These are phyloP conservation scores for Colletotrichum sp. DNA, from an alignment of 2,329 filamentous ascomycete genomes.

Conservation along the genomic window DNA sequence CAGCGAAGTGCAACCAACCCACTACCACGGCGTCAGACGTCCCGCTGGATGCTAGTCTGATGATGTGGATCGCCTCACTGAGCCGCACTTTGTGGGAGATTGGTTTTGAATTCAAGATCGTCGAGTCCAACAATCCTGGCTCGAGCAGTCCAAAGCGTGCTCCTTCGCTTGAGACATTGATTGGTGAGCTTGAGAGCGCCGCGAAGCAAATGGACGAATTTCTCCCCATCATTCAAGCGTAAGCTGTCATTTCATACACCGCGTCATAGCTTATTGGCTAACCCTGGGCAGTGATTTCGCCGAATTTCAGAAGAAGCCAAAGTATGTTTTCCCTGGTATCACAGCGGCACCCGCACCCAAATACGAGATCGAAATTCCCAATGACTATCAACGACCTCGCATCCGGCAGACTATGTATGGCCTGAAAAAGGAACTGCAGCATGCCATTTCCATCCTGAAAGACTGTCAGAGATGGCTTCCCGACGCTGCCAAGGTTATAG, in stretches of 20 bases:
- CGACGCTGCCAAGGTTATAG: not conserved
- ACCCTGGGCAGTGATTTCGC: slow-evolving; percentile 19
- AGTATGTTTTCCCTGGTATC: not conserved
- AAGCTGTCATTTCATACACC: not conserved
- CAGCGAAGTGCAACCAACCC: slow-evolving; percentile 16
- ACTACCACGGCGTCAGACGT: not conserved
- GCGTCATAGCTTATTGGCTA: too few species aligned
- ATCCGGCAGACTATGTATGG: slow-evolving; percentile 26
- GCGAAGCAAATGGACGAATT: slow-evolving; percentile 23
- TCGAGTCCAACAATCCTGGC: not conserved
- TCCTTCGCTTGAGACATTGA: not conserved
- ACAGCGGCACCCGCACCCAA: not conserved
- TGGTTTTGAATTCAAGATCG: not conserved
- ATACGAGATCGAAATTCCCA: not conserved
- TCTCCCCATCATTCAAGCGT: slow-evolving; percentile 25
- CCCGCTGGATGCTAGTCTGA: slow-evolving; percentile 26
- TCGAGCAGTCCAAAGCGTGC: not conserved
- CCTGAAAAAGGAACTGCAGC: slow-evolving; percentile 27
- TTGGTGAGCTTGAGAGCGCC: slow-evolving; percentile 7
- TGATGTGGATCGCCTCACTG: slow-evolving; percentile 24
- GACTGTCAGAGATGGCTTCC: not conserved
- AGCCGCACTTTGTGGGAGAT: slow-evolving; percentile 20
- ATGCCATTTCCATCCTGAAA: slow-evolving; percentile 20
- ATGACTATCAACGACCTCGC: not conserved
- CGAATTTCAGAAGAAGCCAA: slow-evolving; percentile 19